Conservation (phyloP, 1,139 yeast genomes). For the Zygoascus sp. region DNA sequence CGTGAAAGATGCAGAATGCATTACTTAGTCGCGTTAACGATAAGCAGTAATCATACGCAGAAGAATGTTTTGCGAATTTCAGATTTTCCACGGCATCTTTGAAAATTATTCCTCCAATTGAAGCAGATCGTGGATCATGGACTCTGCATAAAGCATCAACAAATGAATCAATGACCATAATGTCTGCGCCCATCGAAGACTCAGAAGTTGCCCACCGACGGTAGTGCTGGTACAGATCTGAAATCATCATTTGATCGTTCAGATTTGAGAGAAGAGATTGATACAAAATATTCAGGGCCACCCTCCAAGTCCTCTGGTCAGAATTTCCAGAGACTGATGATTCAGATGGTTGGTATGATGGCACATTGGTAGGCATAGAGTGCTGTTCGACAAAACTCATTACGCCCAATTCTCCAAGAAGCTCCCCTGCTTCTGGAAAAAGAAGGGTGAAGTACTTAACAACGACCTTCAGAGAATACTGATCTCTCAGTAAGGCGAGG, state of each 20-base stretch:
- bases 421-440: constrained; percentile 12
- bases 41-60: not conserved
- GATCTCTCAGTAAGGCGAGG: constrained; percentile 20
- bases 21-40: constrained; percentile 9
- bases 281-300: constrained; percentile 23
- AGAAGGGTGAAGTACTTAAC: constrained; percentile 20
- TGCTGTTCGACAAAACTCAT: constrained; percentile 6
- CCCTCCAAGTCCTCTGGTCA: constrained; percentile 1
- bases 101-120: constrained; percentile 24
- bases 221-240: constrained; percentile 22
- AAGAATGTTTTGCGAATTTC: constrained; percentile 1
- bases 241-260: constrained; percentile 15
- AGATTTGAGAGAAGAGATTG: constrained; percentile 25
- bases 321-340: not conserved
- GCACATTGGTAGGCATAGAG: not conserved
- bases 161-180: constrained; percentile 26
- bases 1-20: constrained; percentile 11
- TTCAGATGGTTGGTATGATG: constrained; percentile 6
- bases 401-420: constrained; percentile 16
- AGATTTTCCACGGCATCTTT: constrained; percentile 22
- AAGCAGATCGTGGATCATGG: constrained; percentile 17
- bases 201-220: constrained; percentile 12
- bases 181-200: constrained; percentile 9
- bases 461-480: constrained; percentile 22
- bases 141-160: constrained; percentile 23